These are phyloP conservation scores for Suhomyces yuchorum DNA, from an alignment of 1,139 yeast species.

Conservation along the genomic window DNA sequence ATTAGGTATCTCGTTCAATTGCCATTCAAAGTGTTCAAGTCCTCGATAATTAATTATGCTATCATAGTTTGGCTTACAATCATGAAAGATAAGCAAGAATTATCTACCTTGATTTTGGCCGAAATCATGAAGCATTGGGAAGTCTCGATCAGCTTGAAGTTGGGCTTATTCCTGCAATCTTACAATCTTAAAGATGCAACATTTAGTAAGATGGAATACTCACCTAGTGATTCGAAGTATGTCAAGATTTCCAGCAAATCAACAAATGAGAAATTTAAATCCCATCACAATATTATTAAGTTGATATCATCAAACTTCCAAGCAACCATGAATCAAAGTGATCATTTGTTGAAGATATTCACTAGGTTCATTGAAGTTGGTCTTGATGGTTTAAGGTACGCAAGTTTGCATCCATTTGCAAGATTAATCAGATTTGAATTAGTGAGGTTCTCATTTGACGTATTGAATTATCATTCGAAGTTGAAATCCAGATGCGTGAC, in stretches of 20 bases:
- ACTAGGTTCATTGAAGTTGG: slow-evolving; percentile 65
- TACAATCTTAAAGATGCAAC: slow-evolving; percentile 66
- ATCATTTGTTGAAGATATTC: slow-evolving; percentile 68
- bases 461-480: slow-evolving; percentile 57
- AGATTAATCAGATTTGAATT: slow-evolving; percentile 75
- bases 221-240: slow-evolving; percentile 64
- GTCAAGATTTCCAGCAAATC: slow-evolving; percentile 57
- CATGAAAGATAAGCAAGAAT: slow-evolving; percentile 61
- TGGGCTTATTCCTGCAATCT: slow-evolving; percentile 67
- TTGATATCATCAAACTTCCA: slow-evolving; percentile 81
- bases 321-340: slow-evolving; percentile 75
- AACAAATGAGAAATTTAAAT: slow-evolving; percentile 59
- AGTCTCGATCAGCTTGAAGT: slow-evolving; percentile 54
- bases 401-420: slow-evolving; percentile 82
- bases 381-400: slow-evolving; percentile 53
- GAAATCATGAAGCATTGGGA: slow-evolving; percentile 75
- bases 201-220: slow-evolving; percentile 78
- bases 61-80: slow-evolving; percentile 80
- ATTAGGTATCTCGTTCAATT: slow-evolving; percentile 62
- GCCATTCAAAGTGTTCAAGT: slow-evolving; percentile 69
- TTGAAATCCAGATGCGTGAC: slow-evolving; percentile 49
- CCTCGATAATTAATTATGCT: slow-evolving; percentile 64
- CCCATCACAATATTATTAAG: slow-evolving; percentile 70
- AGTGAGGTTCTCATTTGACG: slow-evolving; percentile 65
- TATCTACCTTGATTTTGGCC: slow-evolving; percentile 63